A percentile compares a stretch with the other conserved stretches of the same genome.
Evolutionary conservation across 805 yeast genomes (phyloP).

Genomic region (Trichomonascus vanleenenianus): DNA sequence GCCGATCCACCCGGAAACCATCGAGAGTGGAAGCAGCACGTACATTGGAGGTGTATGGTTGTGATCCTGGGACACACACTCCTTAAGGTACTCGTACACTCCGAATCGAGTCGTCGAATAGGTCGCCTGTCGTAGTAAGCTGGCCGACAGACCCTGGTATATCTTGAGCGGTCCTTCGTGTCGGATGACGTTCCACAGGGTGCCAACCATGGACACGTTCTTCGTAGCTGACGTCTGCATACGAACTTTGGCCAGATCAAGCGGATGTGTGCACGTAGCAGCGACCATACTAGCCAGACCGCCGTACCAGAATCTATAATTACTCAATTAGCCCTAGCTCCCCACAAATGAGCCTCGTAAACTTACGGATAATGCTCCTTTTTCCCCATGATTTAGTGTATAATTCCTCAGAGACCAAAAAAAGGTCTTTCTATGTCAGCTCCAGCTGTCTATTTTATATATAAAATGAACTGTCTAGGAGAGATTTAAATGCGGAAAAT

Average conservation of each 20-base stretch:
- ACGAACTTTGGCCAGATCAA: slow-evolving; percentile 81
- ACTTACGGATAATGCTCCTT: slow-evolving; percentile 26
- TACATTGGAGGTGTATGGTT: slow-evolving; percentile 46
- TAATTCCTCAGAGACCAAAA: no score
- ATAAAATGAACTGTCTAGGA: neutral
- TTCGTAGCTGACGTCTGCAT: slow-evolving; percentile 69
- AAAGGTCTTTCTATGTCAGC: neutral
- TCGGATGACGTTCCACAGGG: slow-evolving; percentile 52
- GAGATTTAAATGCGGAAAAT: no score
- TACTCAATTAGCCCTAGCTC: neutral
- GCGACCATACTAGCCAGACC: slow-evolving; percentile 36
- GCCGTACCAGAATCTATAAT: slow-evolving; percentile 36
- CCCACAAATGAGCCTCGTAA: no score
- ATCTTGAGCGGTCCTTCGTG: slow-evolving; percentile 56
- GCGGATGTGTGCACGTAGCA: slow-evolving; percentile 52
- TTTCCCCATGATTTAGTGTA: slow-evolving; percentile 2
- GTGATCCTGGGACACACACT: slow-evolving; percentile 31
- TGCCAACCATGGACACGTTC: slow-evolving; percentile 53
- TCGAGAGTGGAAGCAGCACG: slow-evolving; percentile 64
- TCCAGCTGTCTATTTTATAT: neutral
- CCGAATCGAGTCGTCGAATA: slow-evolving; percentile 85
- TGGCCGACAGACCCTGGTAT: slow-evolving; percentile 79
- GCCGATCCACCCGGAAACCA: slow-evolving; percentile 80
- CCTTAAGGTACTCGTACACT: slow-evolving; percentile 71
- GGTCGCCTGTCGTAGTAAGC: slow-evolving; percentile 77